Conservation (phyloP, 2,329 filamentous ascomycete genomes). For the Cytospora chrysosperma region DNA sequence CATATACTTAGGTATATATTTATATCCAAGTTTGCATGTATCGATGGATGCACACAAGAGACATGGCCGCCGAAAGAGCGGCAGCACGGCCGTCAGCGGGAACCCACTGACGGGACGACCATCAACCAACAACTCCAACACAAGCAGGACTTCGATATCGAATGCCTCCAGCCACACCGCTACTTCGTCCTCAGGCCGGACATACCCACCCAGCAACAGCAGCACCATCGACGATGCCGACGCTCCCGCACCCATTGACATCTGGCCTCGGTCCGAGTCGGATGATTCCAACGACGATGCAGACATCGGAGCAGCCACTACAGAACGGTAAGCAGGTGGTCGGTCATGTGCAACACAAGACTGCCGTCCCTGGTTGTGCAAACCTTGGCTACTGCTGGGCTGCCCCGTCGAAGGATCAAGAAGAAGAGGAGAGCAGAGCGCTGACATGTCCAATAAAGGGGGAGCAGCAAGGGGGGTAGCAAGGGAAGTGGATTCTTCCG, state of each 20-base stretch:
- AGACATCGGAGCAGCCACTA: background rate
- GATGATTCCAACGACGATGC: constrained; percentile 26
- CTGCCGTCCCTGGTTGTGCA: constrained; percentile 7
- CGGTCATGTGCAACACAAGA: background rate
- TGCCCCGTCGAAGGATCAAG: constrained; percentile 1
- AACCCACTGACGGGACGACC: constrained; percentile 10
- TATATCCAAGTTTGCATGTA: background rate
- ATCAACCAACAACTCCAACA: constrained; percentile 8
- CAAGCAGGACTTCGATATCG: constrained; percentile 11
- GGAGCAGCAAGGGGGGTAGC: background rate
- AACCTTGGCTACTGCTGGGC: constrained; percentile 3
- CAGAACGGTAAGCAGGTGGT: constrained; percentile 14
- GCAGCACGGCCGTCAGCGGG: background rate
- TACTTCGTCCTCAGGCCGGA: constrained; percentile 24
- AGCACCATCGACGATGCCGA: constrained; percentile 13
- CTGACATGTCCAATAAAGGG: constrained; percentile 10
- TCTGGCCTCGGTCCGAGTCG: constrained; percentile 29
- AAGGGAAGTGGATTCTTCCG: constrained; percentile 25
- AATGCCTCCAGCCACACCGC: constrained; percentile 22
- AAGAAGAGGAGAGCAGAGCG: background rate
- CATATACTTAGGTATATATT: no score
- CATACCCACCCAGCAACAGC: constrained; percentile 20
- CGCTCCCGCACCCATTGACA: constrained; percentile 16
- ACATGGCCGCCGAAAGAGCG: constrained; percentile 11
- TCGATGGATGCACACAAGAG: constrained; percentile 8